These are phyloP conservation scores for Larix kaempferi DNA, from an alignment of 75 land plant species.

Conservation along the genomic window DNA sequence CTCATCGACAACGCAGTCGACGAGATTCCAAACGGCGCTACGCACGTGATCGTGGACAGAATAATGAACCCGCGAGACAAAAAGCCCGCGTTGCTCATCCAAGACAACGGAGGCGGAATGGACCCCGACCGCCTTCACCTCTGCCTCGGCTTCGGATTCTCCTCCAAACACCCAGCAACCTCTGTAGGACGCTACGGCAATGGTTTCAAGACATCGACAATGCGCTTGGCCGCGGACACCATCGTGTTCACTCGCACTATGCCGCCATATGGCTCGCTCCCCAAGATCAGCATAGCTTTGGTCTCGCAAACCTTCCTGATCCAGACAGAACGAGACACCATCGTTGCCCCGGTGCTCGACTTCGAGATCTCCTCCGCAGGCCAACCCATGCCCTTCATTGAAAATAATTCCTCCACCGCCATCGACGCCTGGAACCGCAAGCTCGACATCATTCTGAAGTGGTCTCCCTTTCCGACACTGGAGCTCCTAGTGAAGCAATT, in stretches of 20 bases:
- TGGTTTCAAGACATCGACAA: slow-evolving; percentile 14
- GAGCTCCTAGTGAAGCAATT: slow-evolving; percentile 9
- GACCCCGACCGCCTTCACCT: slow-evolving; percentile 1
- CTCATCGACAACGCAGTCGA: slow-evolving; percentile 27
- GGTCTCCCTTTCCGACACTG: slow-evolving; percentile 9
- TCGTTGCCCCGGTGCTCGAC: slow-evolving; percentile 12
- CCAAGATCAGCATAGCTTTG: slow-evolving; percentile 8
- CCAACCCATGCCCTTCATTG: neutral
- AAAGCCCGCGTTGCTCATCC: slow-evolving; percentile 13
- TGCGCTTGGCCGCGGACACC: slow-evolving; percentile 15
- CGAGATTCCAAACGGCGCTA: slow-evolving; percentile 18
- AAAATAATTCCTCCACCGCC: neutral
- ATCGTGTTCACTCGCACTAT: slow-evolving; percentile 6
- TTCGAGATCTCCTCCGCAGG: neutral
- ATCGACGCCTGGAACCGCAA: slow-evolving; percentile 9
- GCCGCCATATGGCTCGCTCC: slow-evolving; percentile 2
- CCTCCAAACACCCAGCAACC: slow-evolving; percentile 1
- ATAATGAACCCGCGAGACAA: slow-evolving; percentile 9
- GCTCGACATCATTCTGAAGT: neutral
- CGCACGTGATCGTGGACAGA: slow-evolving; percentile 16
- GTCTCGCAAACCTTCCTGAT: slow-evolving; percentile 11
- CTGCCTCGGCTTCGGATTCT: slow-evolving; percentile 16
- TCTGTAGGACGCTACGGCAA: slow-evolving; percentile 4
- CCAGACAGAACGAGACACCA: neutral
- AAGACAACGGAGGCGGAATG: slow-evolving; percentile 17